Evolutionary conservation across 2,329 filamentous ascomycete species (phyloP), one percentile per base, ranked within the genome.

Genomic region (Colletotrichum tanaceti): DNA sequence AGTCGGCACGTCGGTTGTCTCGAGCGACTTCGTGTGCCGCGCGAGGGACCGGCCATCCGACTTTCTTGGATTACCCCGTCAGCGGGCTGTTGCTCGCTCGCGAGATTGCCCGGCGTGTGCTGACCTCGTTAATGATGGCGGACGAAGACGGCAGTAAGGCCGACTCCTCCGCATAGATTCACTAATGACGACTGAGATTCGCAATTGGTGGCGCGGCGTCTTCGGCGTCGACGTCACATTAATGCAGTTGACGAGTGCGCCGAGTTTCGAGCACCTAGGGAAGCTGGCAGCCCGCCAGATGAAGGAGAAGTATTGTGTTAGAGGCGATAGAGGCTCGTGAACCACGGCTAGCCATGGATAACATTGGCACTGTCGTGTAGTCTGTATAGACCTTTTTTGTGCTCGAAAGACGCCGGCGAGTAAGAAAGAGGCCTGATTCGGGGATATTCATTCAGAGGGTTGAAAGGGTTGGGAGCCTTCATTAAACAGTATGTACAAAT

Each of bases 181-280:
- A 0, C 39, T 74, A 39, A 65, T 73, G 6, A 69, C 70, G 20
- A 70, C 72, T 11, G 72, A 74, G 65, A 47, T 74, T 32, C 63
- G 72, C 38, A 72, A 67, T 11, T 72, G 72, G 72, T 72, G 71
- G 72, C 62, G 64, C 28, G 53, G 63, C 28, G 65, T 61, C 4
- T 65, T 73, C 41, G 71, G 71, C 1, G 61, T 71, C 18, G 72
- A 73, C 5, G 71, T 72, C 16, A 72, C 10, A 18, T 32, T 65
- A 4, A 41, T 73, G n/a, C 70, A 71, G 39, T 70, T 73, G 4
- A 59, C 70, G 16, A 63, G 50, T n/a, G 58, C 52, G 18, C 50
- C 46, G 13, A 58, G 43, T 7, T 46, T 63, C n/a, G 50, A 63
- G 43, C 28, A 38, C 9, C 24, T 62, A 32, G 58, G 58, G n/a